Base-by-base conservation (phyloP, 306 rosid genomes). In the Senna tora region DNA sequence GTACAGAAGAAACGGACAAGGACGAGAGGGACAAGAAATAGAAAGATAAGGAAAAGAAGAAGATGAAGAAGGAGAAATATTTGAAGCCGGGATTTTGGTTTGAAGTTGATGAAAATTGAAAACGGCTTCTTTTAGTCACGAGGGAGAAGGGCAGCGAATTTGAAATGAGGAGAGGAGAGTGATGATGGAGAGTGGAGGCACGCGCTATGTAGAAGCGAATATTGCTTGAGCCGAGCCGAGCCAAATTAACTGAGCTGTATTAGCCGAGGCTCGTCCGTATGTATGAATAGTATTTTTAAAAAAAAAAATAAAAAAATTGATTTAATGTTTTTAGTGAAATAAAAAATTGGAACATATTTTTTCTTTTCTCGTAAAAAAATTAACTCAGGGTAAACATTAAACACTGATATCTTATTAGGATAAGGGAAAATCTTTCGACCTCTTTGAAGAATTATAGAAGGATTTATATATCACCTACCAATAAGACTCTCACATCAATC, bases 21-120 rank as follows among this genome's bases (percentile, higher is more conserved):
- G 3, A 25, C 1, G 1, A 30, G 50, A 50, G 65, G 43, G 9
- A 53, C 3, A 25, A 25, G 50, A n/a, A 32, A 74, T 51, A 34
- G 55, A 43, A 58, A 34, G 60, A 36, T 9, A 50, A 4, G 43
- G 39, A 49, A n/a, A n/a, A 7, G 28, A 22, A n/a, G 28, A 62
- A 21, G 30, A 39, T 34, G 56, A 16, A 17, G 50, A 5, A 50
- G n/a, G 47, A 64, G 15, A 21, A 74, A 60, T n/a, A 36, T 21
- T 9, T 50, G 43, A 54, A 69, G 82, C 80, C 73, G 86, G 75
- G 83, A 39, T 69, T 75, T 58, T 19, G 75, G 75, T 78, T 84
- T 75, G 69, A 79, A 84, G 49, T 74, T 80, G 52, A 71, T 34
- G 71, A 74, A 74, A 33, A 2, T 33, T 34, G 71, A 74, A 36